These are phyloP conservation scores for Cryptococcus sp. DNA, from an alignment of 1,284 basidiomycete species.

Conservation along the genomic window DNA sequence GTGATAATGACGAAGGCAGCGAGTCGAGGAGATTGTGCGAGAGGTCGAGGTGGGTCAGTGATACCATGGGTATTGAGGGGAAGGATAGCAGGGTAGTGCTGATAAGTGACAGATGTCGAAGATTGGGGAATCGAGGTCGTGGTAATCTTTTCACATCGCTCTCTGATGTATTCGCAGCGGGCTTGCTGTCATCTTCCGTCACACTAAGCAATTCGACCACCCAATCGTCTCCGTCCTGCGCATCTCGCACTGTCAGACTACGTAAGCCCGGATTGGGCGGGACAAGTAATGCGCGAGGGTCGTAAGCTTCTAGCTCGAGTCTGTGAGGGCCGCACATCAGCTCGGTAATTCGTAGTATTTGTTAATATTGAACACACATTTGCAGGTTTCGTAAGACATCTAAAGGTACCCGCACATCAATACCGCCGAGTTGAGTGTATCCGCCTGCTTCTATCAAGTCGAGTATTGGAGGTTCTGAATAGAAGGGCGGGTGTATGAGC, in stretches of 20 bases:
- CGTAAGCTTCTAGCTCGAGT: conserved; percentile 50
- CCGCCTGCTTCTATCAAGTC: conserved; percentile 49
- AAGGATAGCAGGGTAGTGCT: conserved; percentile 41
- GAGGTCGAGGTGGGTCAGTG: conserved; percentile 85
- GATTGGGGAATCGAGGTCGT: conserved; percentile 44
- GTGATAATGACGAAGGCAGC: conserved; percentile 61
- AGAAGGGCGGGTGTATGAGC: conserved; percentile 47
- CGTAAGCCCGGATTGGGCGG: conserved; percentile 39
- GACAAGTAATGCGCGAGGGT: conserved; percentile 47
- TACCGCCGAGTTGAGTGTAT: conserved; percentile 49
- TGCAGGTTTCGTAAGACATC: conserved; percentile 50
- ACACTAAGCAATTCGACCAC: conserved; percentile 40
- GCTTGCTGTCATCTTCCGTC: not conserved
- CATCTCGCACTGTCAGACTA: conserved; percentile 47
- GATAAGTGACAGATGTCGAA: conserved; percentile 45
- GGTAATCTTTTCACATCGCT: not conserved
- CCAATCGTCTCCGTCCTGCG: conserved; percentile 53
- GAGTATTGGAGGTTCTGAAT: conserved; percentile 44
- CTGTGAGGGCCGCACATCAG: conserved; percentile 23
- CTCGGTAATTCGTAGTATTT: not conserved
- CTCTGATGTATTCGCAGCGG: not conserved
- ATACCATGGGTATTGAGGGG: conserved; percentile 69
- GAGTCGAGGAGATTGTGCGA: conserved; percentile 76
- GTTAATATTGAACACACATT: conserved; percentile 31
- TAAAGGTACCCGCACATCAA: conserved; percentile 50